Base-by-base conservation (phyloP, 1,284 basidiomycete species). In the Inonotus hispidus region DNA sequence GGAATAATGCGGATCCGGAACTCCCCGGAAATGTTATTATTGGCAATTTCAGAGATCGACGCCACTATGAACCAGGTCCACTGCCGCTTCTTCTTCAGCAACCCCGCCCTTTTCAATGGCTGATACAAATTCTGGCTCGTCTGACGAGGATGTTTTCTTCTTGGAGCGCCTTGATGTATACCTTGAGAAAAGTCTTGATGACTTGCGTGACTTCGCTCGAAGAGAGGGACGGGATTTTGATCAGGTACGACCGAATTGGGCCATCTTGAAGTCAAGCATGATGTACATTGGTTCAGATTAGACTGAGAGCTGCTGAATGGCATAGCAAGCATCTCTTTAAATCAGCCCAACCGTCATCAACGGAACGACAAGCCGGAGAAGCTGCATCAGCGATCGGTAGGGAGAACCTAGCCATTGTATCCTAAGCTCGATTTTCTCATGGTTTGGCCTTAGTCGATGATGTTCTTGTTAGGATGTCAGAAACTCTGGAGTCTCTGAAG, bases 101-200 rank as follows among this genome's bases (percentile, higher is more conserved):
- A 8, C 32, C 32, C 8, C 32, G 3, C 32, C 8, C 3, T 32
- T 45, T 3, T 21, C 3, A 23, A 49, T 49, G 47, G 47, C 11
- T 25, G 47, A 49, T 3, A 21, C 4, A 11, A 11, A 13, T 14
- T 14, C 47, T 25, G 16, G 23, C 8, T 25, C 21, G 10, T 49
- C 25, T 23, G 64, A 62, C 4, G 72, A 71, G 46, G 81, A 85
- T 66, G 78, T 67, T 7, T 72, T 87, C 13, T 87, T 83, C 66
- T 70, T 81, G 57, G 84, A 88, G 69, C 75, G 85, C 52, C 72
- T 87, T 43, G 81, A 85, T 58, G 75, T 81, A 0, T 82, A 87
- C 65, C 81, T 82, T 70, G 79, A 82, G 63, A 83, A 82, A 67
- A 78, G 73, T 56, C 69, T 84, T 11, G 71, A 71, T n/a, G 84